A percentile compares a stretch with the other conserved stretches of the same genome.
Conservation (phyloP, 1,284 basidiomycete genomes). For the Tilletia horrida region DNA sequence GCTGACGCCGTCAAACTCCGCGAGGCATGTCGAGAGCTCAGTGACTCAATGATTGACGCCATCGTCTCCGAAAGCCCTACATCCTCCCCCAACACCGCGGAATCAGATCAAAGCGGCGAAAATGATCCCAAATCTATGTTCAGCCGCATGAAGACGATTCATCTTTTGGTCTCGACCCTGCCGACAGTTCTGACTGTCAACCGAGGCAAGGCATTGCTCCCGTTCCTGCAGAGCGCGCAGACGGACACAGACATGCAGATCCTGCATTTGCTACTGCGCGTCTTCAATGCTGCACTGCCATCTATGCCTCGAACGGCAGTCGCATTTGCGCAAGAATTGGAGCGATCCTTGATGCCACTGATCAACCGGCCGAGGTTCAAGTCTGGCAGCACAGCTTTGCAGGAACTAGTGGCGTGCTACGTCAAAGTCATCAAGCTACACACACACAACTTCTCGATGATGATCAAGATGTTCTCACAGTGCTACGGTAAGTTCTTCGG, state of each 20-base stretch:
- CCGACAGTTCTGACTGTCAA: slow-evolving; percentile 74
- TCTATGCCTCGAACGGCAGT: slow-evolving; percentile 68
- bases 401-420: slow-evolving; percentile 86
- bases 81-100: too few relatives aligned
- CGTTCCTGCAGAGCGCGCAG: slow-evolving; percentile 77
- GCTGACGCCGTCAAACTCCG: slow-evolving; percentile 59
- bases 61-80: slow-evolving; percentile 69
- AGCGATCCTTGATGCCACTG: slow-evolving; percentile 73
- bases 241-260: slow-evolving; percentile 69
- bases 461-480: slow-evolving; percentile 64
- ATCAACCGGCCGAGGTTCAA: slow-evolving; percentile 67
- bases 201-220: slow-evolving; percentile 75
- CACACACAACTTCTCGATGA: slow-evolving; percentile 75
- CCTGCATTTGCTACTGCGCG: slow-evolving; percentile 62
- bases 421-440: slow-evolving; percentile 77
- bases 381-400: slow-evolving; percentile 52
- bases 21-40: slow-evolving; percentile 69
- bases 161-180: slow-evolving; percentile 74
- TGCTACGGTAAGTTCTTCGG: slow-evolving; percentile 26
- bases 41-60: slow-evolving; percentile 77
- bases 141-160: slow-evolving; percentile 69
- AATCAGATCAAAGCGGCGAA: slow-evolving; percentile 58
- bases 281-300: slow-evolving; percentile 79
- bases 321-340: slow-evolving; percentile 69
- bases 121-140: slow-evolving; percentile 53